These are phyloP conservation scores for Russula foetens DNA, from an alignment of 768 basidiomycete species.

Conservation along the genomic window DNA sequence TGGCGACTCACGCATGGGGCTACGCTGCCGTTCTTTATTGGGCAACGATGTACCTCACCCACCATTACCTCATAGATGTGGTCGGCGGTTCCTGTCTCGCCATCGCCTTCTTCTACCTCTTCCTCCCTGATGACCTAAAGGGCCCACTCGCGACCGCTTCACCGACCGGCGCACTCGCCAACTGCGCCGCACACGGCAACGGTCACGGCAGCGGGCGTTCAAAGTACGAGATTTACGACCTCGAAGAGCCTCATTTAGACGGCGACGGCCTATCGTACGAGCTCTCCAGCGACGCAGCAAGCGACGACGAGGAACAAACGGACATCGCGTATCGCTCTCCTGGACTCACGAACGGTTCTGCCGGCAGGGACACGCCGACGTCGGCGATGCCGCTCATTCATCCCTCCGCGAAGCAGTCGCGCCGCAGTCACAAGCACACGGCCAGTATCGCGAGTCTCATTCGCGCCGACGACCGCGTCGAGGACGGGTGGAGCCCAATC, in stretches of 20 bases:
- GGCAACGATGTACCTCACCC: conserved; percentile 98
- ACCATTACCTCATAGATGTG: conserved; percentile 98
- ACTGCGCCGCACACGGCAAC: conserved; percentile 12
- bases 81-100: conserved; percentile 90
- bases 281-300: conserved; percentile 38
- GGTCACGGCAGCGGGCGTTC: conserved; percentile 30
- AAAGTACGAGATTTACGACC: conserved; percentile 74
- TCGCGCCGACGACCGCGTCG: conserved; percentile 66
- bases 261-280: conserved; percentile 48
- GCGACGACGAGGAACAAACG: conserved; percentile 67
- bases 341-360: conserved; percentile 13
- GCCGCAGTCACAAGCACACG: conserved; percentile 61
- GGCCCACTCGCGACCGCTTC: conserved; percentile 46
- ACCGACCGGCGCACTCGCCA: conserved; percentile 34
- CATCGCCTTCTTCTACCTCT: conserved; percentile 77
- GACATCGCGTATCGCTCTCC: conserved; percentile 69
- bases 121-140: conserved; percentile 75
- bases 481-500: conserved; percentile 80
- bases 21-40: conserved; percentile 89
- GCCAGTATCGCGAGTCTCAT: conserved; percentile 81
- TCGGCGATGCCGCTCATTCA: conserved; percentile 31
- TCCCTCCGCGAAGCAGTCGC: conserved; percentile 21
- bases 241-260: conserved; percentile 47
- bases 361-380: conserved; percentile 21
- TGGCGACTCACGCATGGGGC: conserved; percentile 59